Evolutionary conservation across 768 basidiomycete genomes (phyloP), one percentile per base, ranked within the genome.

Genomic region (Suillus spraguei): DNA sequence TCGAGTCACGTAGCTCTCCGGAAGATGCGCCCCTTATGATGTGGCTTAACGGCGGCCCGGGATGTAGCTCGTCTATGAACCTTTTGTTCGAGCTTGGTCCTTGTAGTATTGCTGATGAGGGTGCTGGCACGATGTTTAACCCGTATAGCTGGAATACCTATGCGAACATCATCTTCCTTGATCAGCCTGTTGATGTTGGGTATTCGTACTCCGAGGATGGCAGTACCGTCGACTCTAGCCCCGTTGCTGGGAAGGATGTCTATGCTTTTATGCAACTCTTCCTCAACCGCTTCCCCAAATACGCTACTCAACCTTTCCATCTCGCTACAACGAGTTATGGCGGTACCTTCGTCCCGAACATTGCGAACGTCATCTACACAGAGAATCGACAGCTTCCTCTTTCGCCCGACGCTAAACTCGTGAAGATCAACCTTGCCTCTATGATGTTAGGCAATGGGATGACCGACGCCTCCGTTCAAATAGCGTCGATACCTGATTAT

Each of bases 81-180:
- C 84, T 97, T 28, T 80, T 99, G 17, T 93, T 97, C 68, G 95
- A 98, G 72, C 87, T 97, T 24, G 97, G 97, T 0, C 95, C 97
- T 0, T 98, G 97, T 77, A 78, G 77, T 36, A 81, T 98, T 65
- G 77, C 83, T 20, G 77, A 93, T 49, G 80, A 87, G 1, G 94
- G 94, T 38, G 78, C 79, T 64, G 89, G 88, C 77, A 87, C 87
- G 17, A 88, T 85, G 1, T 70, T 72, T 71, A 98, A 99, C 77
- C 83, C 86, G 7, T 72, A 92, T 81, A 89, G 89, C 67, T 99
- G 97, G 97, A 99, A 89, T 69, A 82, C 79, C 47, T 77, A 89
- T 66, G 84, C 87, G 28, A 87, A 87, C 67, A 72, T 85, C 24
- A 83, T 86, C 64, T 85, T 85, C 76, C 81, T 86, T 64, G n/a